Base-by-base conservation (phyloP, 2,329 filamentous ascomycete species). In the Botryosphaeria dothidea region DNA sequence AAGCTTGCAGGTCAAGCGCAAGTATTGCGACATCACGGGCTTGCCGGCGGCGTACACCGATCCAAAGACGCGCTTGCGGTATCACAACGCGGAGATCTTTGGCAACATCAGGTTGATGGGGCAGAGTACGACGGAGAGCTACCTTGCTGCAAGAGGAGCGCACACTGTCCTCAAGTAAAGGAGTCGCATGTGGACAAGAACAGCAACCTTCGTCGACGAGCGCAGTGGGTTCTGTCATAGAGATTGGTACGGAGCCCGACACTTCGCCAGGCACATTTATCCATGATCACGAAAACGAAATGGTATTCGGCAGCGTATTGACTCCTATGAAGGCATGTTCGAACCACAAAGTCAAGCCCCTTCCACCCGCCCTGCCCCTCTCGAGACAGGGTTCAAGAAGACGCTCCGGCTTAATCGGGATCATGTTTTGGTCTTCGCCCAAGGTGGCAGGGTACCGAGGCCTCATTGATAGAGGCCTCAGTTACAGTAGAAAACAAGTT, bases 331-430 rank as follows among this genome's bases (percentile, higher is more conserved):
- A 31, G 48, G 49, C 31, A 86, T 94, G 91, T 95, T 80, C 83
- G 91, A 90, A 86, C 91, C 89, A 87, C 91, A 91, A 92, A 97
- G 92, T 96, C 93, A 97, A 96, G 87, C 92, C 83, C 85, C 89
- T 87, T 90, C 92, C 91, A 97, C 88, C 89, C 92, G 90, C 88
- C 88, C 83, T 80, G 78, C 78, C 83, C 87, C 91, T 96, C 81
- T 96, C 91, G 83, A 86, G 81, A 83, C 83, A 84, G 88, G 85
- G 88, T 89, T 92, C 86, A 89, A 93, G 88, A 89, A 90, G 89
- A 87, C 87, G 92, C 93, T 96, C 93, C 93, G 93, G 93, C 93
- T 97, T 97, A 97, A 95, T 96, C 90, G 92, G 90, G 91, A 92
- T 92, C 90, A 69, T 70, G 27, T 68, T 77, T 73, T 69, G 77